These are phyloP conservation scores for Ophiostoma tasmaniense DNA, from an alignment of 2,329 filamentous ascomycete genomes.

Conservation along the genomic window DNA sequence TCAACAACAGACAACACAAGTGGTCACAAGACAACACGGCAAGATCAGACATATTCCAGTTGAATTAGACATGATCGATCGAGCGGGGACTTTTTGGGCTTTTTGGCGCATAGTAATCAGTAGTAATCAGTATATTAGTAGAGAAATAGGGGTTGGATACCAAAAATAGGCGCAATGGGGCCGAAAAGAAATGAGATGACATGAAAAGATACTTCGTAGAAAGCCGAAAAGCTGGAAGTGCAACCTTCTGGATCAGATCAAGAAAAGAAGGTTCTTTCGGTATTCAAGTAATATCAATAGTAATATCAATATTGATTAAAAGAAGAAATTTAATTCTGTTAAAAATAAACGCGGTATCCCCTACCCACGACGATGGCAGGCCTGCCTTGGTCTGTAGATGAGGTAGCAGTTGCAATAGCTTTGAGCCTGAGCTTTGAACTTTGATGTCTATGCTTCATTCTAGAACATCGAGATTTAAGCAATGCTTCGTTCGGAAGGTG, in stretches of 20 bases:
- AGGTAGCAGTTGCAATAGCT: neutral
- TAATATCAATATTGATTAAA: neutral
- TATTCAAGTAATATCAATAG: neutral
- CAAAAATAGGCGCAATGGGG: conserved; percentile 7
- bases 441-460: neutral
- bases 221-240: neutral
- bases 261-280: neutral
- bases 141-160: neutral
- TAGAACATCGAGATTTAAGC: neutral
- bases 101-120: neutral
- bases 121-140: neutral
- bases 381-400: neutral
- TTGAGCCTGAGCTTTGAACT: too few species aligned
- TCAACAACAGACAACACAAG: neutral
- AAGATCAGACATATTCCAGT: neutral
- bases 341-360: neutral
- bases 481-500: neutral
- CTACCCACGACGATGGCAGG: neutral
- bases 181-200: conserved; percentile 5
- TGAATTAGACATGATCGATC: neutral
- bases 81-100: neutral
- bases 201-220: too few species aligned
- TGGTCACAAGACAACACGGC: neutral
- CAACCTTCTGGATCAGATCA: neutral
- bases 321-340: neutral